Base-by-base conservation (phyloP, 2,329 filamentous ascomycete species). In the Aspergillus pseudotamarii region DNA sequence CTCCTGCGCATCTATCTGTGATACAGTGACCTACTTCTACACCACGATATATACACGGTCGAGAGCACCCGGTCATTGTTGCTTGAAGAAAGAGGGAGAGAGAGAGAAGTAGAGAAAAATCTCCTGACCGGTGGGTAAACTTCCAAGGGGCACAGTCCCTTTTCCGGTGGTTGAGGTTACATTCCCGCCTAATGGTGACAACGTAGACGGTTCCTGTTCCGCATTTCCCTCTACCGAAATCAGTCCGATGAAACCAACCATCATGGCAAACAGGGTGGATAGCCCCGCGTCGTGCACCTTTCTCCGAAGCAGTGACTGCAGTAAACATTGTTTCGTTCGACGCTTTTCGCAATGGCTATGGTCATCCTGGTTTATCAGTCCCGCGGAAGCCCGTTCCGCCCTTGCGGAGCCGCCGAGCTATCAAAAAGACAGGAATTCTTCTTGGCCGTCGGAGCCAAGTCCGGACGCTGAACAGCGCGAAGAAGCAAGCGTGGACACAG, bases 271-370 rank as follows among this genome's bases (percentile, higher is more conserved):
- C 56, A 60, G 14, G 21, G 21, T 43, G 23, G 48, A 62, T 10
- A 45, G 26, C 26, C 46, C 58, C n/a, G 19, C 55, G 21, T 53
- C 34, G 28, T 65, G 57, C 43, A 32, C 50, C 21, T 59, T 57
- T 12, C 8, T 61, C 14, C 59, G 58, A 14, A 58, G 59, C 16
- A 57, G 21, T 46, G 23, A 45, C 4, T 51, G 61, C 12, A 54
- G 53, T 19, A 50, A 61, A 28, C 36, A 54, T 9, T 65, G 66
- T 45, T 36, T 68, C 12, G 16, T 66, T 1, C 51, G 53, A 9
- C 61, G 64, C n/a, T 59, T 68, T 26, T 64, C 64, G 3, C 67
- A 68, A 57, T 69, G 67, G 67, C 51, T 69, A 2, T 66, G 64
- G 66, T 65, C 66, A 21, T 59, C 23, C 14, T 64, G 64, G 60